A percentile compares a stretch with the other conserved stretches of the same genome.
phyloP scores from a whole-genome alignment of 805 yeast species.

The Candida hungchunana region DNA sequence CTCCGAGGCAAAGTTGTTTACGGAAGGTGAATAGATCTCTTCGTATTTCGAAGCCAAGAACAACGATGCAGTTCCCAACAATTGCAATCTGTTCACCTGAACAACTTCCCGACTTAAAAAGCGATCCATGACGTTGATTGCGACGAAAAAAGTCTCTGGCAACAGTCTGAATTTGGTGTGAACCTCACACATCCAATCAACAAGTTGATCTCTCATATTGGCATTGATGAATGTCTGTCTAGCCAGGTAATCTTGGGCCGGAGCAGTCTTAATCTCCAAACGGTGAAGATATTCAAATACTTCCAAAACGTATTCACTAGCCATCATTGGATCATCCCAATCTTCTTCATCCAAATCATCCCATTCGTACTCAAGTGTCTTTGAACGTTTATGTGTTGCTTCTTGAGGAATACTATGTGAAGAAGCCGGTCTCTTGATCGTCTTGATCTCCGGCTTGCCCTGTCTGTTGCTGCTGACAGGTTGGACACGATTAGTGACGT shows the following conservation, averaged over 20 bases:
- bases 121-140: constrained; percentile 84
- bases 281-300: constrained; percentile 73
- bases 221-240: constrained; percentile 70
- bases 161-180: constrained; percentile 76
- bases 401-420: constrained; percentile 14
- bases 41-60: constrained; percentile 92
- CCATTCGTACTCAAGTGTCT: constrained; percentile 33
- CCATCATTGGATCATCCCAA: constrained; percentile 78
- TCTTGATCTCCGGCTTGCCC: constrained; percentile 19
- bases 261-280: constrained; percentile 64
- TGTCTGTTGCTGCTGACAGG: constrained; percentile 4
- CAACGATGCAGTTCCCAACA: constrained; percentile 78
- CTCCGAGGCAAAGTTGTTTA: constrained; percentile 79
- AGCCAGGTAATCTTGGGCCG: constrained; percentile 61
- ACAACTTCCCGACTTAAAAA: constrained; percentile 73
- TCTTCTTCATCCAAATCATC: constrained; percentile 68
- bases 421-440: constrained; percentile 40
- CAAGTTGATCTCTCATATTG: constrained; percentile 81
- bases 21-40: constrained; percentile 85
- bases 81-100: constrained; percentile 74
- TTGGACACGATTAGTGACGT: constrained; percentile 30
- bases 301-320: constrained; percentile 80
- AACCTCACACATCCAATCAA: constrained; percentile 91
- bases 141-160: constrained; percentile 81
- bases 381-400: constrained; percentile 8